Evolutionary conservation across 2,329 filamentous ascomycete species (phyloP).

Genomic region (Cyphellophora attinorum): DNA sequence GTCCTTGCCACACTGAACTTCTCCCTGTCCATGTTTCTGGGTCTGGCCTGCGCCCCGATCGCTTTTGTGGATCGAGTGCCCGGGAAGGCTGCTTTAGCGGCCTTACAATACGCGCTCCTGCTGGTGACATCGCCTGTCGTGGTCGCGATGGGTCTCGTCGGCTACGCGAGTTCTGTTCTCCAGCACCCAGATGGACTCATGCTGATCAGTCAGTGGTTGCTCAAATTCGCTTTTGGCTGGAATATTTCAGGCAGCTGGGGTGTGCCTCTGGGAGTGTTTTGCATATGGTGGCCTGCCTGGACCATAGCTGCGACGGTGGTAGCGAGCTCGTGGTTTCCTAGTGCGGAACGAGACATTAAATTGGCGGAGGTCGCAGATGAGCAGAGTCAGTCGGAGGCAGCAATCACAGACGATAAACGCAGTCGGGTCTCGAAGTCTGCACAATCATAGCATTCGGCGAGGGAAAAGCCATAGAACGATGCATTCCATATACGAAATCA

Average conservation of each 20-base stretch:
- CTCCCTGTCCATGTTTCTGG: slow-evolving; percentile 75
- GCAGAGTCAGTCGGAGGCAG: too few species aligned
- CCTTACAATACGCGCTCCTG: slow-evolving; percentile 37
- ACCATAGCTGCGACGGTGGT: slow-evolving; percentile 41
- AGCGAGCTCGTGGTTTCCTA: slow-evolving; percentile 14
- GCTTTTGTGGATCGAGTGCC: slow-evolving; percentile 50
- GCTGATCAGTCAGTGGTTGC: slow-evolving; percentile 51
- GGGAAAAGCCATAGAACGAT: too few species aligned
- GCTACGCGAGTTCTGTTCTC: slow-evolving; percentile 33
- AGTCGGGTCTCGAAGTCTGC: too few species aligned
- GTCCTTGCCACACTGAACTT: slow-evolving; percentile 94
- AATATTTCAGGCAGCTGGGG: slow-evolving; percentile 79
- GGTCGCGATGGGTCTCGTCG: slow-evolving; percentile 41
- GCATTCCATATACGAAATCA: too few species aligned
- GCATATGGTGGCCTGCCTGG: slow-evolving; percentile 94
- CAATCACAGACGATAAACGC: too few species aligned
- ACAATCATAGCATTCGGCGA: too few species aligned
- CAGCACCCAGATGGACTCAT: slow-evolving; percentile 26
- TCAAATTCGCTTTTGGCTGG: slow-evolving; percentile 76
- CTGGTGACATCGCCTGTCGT: slow-evolving; percentile 50
- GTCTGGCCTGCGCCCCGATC: slow-evolving; percentile 67
- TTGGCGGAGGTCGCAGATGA: too few species aligned
- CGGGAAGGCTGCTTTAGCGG: slow-evolving; percentile 8
- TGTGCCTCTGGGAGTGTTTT: slow-evolving; percentile 76
- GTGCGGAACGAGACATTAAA: too few species aligned